Conservation (phyloP, 495 filamentous ascomycete genomes). For the Penicillium turbatum region DNA sequence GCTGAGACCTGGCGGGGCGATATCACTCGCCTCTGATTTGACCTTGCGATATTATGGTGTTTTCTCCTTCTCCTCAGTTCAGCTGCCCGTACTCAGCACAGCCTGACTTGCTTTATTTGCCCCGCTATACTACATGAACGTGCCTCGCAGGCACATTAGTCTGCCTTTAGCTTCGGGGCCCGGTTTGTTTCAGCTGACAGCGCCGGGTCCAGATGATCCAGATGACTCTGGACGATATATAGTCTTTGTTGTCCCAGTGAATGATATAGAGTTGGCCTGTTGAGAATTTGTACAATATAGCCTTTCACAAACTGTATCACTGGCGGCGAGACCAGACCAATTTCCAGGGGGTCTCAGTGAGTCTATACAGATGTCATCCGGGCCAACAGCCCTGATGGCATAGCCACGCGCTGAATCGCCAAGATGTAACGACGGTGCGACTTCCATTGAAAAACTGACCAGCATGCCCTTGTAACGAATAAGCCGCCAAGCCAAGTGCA, state of each 20-base stretch:
- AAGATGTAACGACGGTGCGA: background rate
- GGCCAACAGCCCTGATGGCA: background rate
- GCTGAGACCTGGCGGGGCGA: slow-evolving; percentile 10
- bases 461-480: background rate
- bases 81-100: slow-evolving; percentile 3
- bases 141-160: slow-evolving; percentile 36
- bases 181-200: background rate
- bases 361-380: background rate
- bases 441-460: background rate
- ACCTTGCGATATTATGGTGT: background rate
- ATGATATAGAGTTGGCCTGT: background rate
- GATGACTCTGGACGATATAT: background rate
- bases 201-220: background rate
- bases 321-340: background rate
- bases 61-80: background rate
- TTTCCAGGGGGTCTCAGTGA: too few species aligned
- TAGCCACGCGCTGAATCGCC: background rate
- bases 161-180: background rate
- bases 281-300: background rate
- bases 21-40: slow-evolving; percentile 4
- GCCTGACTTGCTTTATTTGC: background rate
- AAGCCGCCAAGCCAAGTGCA: background rate
- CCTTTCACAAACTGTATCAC: background rate
- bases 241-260: background rate
- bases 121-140: slow-evolving; percentile 58